These are phyloP conservation scores for Xylariaceae sp. DNA, from an alignment of 2,329 filamentous ascomycete species.

Conservation along the genomic window DNA sequence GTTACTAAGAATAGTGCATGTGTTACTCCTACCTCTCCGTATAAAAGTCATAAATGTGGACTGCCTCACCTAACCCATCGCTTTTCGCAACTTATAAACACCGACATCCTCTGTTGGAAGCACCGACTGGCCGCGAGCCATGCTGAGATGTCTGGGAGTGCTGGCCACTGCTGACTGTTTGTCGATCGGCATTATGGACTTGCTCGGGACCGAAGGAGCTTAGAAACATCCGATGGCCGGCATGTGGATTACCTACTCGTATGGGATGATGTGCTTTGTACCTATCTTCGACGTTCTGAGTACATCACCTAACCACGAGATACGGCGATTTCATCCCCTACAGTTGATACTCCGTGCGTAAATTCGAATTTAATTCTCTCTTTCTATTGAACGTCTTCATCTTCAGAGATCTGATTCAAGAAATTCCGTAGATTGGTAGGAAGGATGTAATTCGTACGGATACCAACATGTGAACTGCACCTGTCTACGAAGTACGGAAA, in stretches of 20 bases:
- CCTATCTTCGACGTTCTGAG: too few species aligned
- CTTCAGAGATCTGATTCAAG: not conserved
- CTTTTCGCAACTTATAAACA: constrained; percentile 10
- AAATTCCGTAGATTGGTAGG: too few species aligned
- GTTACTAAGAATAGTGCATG: not conserved
- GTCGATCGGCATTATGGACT: not conserved
- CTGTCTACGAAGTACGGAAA: too few species aligned
- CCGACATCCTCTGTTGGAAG: constrained; percentile 4
- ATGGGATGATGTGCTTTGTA: not conserved
- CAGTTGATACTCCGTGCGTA: not conserved
- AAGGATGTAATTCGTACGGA: too few species aligned
- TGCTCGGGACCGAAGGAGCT: constrained; percentile 15
- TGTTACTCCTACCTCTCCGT: not conserved
- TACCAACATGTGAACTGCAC: too few species aligned
- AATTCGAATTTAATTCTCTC: not conserved
- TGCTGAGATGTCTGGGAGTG: not conserved
- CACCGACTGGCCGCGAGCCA: constrained; percentile 12
- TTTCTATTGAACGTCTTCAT: not conserved
- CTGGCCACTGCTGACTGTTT: not conserved
- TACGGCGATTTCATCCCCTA: too few species aligned
- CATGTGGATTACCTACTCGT: not conserved
- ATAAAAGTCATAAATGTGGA: too few species aligned
- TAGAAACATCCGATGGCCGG: not conserved
- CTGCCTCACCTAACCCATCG: not conserved
- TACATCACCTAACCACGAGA: too few species aligned